Percentiles rank a stretch among this genome's conserved stretches.
phyloP scores from a whole-genome alignment of 1,139 yeast genomes.

The Kurtzmaniella quercitrusa region DNA sequence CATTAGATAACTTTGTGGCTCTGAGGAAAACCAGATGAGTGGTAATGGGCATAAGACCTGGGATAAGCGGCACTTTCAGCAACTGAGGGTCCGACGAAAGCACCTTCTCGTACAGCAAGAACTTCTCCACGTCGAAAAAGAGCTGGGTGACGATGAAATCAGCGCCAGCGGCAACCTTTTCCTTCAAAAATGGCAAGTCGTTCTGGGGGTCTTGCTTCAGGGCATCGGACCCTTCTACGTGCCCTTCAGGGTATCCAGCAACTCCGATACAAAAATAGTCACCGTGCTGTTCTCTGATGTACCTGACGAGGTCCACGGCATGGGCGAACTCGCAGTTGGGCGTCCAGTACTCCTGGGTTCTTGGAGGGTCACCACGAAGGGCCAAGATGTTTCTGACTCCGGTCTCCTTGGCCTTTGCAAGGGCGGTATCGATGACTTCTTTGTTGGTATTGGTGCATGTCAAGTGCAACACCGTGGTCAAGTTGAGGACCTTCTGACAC shows the following conservation, averaged over 20 bases:
- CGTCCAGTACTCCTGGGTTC: conserved; percentile 69
- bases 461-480: conserved; percentile 88
- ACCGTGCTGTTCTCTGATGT: conserved; percentile 66
- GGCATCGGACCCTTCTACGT: conserved; percentile 73
- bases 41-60: conserved; percentile 96
- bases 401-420: conserved; percentile 60
- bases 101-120: conserved; percentile 32
- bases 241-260: conserved; percentile 97
- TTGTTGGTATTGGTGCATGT: conserved; percentile 93
- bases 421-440: conserved; percentile 72
- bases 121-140: conserved; percentile 41
- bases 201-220: conserved; percentile 55
- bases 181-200: conserved; percentile 68
- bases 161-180: conserved; percentile 46
- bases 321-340: conserved; percentile 56
- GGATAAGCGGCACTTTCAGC: conserved; percentile 57
- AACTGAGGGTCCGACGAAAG: conserved; percentile 33
- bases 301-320: conserved; percentile 80
- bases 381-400: conserved; percentile 90
- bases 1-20: conserved; percentile 87
- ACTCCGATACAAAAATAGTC: conserved; percentile 84
- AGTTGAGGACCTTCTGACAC: conserved; percentile 68
- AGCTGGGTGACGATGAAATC: conserved; percentile 44
- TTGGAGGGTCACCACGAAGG: conserved; percentile 93
- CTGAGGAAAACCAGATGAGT: conserved; percentile 82